Base-by-base conservation (phyloP, 352 stramenopile genomes). In the Globisporangium middletonii region DNA sequence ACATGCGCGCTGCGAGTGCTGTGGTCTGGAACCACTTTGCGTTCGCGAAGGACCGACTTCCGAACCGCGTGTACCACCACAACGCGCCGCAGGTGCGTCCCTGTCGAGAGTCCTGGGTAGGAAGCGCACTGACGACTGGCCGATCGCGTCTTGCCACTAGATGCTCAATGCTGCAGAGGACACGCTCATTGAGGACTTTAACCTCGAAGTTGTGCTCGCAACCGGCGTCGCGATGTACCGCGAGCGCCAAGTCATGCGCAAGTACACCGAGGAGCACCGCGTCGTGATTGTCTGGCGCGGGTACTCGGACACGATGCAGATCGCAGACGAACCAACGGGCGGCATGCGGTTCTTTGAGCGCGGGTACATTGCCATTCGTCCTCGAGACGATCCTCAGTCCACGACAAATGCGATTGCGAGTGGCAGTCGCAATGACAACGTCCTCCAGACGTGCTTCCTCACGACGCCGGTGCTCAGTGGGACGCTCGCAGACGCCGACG, bases 301-400 rank as follows among this genome's bases (percentile, higher is more conserved):
- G 3, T 35, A 78, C 4, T 56, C 72, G 26, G 73, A 77, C 45
- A 71, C 72, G 0, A 65, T 75, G 30, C 69, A 75, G 51, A 71
- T 81, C 47, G 69, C 64, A 0, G 70, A 72, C 9, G 67, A 62
- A n/a, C 67, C 63, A 0, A 64, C 77, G 23, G 71, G 76, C 8
- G 72, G 72, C 50, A 64, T 85, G 26, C 57, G 67, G 30, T 78
- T 85, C 50, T 63, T 71, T 9, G 72, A 80, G 47, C 60, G 65
- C 26, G 72, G 68, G 2, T 85, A 64, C 65, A 45, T 73, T 27
- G 56, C 76, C 28, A 63, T 79, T 13, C 46, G 46, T 1, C 4
- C 41, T 9, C 30, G 43, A 26, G 43, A 23, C 13, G 18, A 11
- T 0, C 6, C 4, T 12, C 43, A 26, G 30, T 35, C 11, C 16